A percentile compares a stretch with the other conserved stretches of the same genome.
Evolutionary conservation across 768 basidiomycete genomes (phyloP).

Genomic region (Pluteus cervinus): DNA sequence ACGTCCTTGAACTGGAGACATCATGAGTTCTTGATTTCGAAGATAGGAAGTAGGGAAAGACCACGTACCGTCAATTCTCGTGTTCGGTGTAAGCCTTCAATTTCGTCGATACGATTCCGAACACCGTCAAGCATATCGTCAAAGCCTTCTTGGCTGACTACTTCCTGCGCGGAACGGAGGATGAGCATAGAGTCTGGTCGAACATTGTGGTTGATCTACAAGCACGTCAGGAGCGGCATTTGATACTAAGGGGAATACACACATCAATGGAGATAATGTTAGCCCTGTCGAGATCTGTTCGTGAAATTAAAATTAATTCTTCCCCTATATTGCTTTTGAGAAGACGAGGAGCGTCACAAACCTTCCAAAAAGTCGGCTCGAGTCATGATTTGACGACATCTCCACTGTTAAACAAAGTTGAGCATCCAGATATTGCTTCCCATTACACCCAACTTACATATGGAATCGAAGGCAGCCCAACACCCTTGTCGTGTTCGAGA

Average conservation of each 20-base stretch:
- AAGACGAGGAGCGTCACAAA: conserved; percentile 24
- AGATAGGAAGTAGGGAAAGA: conserved; percentile 20
- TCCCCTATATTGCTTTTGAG: not conserved
- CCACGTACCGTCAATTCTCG: conserved; percentile 62
- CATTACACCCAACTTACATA: conserved; percentile 41
- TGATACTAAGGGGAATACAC: conserved; percentile 14
- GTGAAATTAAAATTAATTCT: not conserved
- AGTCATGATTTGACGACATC: conserved; percentile 78
- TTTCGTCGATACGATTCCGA: conserved; percentile 74
- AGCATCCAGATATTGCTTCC: not conserved
- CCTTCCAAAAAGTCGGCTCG: conserved; percentile 78
- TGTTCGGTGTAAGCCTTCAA: conserved; percentile 79
- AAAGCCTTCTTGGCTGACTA: conserved; percentile 71
- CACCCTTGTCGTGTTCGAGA: conserved; percentile 26
- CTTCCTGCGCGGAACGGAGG: conserved; percentile 64
- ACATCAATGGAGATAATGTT: conserved; percentile 82
- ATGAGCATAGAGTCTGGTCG: conserved; percentile 77
- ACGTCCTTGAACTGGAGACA: conserved; percentile 41
- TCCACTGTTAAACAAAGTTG: conserved; percentile 37
- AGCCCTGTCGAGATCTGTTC: conserved; percentile 53
- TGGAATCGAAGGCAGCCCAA: conserved; percentile 58
- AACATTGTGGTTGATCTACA: conserved; percentile 65
- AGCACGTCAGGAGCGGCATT: not conserved
- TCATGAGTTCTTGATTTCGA: conserved; percentile 30
- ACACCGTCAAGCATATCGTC: conserved; percentile 72